Conservation (phyloP, 805 yeast genomes). For the Lipomyces mesembrius region DNA sequence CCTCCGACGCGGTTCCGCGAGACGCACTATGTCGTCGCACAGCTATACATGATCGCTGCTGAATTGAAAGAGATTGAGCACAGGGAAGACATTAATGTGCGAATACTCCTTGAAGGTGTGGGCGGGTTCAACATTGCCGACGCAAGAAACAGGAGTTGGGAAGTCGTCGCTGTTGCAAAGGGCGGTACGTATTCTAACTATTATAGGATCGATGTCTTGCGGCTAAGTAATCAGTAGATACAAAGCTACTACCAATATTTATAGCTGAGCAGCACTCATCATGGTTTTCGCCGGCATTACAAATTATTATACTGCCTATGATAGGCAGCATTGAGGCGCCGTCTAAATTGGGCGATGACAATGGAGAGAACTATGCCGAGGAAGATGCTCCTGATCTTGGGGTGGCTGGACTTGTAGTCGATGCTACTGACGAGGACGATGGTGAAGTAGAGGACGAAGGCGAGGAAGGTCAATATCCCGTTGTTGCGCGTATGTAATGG, state of each 20-base stretch:
- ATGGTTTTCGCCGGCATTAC: slow-evolving; percentile 32
- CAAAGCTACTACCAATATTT: slow-evolving; percentile 30
- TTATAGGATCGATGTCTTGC: background rate
- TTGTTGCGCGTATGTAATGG: slow-evolving; percentile 30
- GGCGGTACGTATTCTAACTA: slow-evolving; percentile 29
- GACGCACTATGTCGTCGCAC: slow-evolving; percentile 39
- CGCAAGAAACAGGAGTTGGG: slow-evolving; percentile 43
- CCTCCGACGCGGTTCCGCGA: slow-evolving; percentile 40
- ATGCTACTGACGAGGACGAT: slow-evolving; percentile 16
- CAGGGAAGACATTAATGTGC: slow-evolving; percentile 38
- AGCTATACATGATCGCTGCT: slow-evolving; percentile 40
- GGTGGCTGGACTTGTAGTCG: slow-evolving; percentile 27
- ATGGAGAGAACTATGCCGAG: background rate
- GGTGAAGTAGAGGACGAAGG: slow-evolving; percentile 28
- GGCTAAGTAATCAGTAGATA: slow-evolving; percentile 13
- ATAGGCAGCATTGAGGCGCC: slow-evolving; percentile 5
- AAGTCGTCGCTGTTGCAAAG: slow-evolving; percentile 44
- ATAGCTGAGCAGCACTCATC: slow-evolving; percentile 31
- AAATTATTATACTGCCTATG: slow-evolving; percentile 35
- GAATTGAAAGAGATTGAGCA: slow-evolving; percentile 32
- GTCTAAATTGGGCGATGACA: slow-evolving; percentile 14
- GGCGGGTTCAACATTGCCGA: slow-evolving; percentile 43
- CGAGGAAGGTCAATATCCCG: slow-evolving; percentile 32
- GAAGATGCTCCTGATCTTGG: slow-evolving; percentile 15
- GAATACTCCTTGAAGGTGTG: slow-evolving; percentile 43